Conservation (phyloP, 805 yeast species). For the Cyberlindnera meyerae region DNA sequence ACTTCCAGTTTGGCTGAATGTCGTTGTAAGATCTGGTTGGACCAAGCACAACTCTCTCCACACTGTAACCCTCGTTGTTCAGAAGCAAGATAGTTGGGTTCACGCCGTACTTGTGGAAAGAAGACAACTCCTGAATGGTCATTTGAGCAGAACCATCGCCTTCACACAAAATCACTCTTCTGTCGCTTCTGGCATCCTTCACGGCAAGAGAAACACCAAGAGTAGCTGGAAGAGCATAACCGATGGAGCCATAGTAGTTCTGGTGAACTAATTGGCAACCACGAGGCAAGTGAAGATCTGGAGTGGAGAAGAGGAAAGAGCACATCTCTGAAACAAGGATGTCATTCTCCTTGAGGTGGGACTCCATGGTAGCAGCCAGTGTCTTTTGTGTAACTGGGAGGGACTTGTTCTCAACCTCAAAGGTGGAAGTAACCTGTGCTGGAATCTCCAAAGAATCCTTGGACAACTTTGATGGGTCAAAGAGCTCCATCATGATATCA, state of each 20-base stretch:
- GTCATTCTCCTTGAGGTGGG: conserved; percentile 52
- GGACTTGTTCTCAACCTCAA: too few relatives aligned
- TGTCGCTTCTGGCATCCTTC: conserved; percentile 32
- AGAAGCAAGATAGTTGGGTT: conserved; percentile 55
- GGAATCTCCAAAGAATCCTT: too few relatives aligned
- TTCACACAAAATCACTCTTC: conserved; percentile 51
- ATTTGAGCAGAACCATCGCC: conserved; percentile 70
- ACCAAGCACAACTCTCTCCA: conserved; percentile 59
- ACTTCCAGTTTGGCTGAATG: conserved; percentile 55
- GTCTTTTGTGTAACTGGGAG: conserved; percentile 21
- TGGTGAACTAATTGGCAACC: conserved; percentile 51
- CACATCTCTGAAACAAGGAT: conserved; percentile 60
- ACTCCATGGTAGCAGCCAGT: conserved; percentile 47
- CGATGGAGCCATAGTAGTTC: conserved; percentile 63
- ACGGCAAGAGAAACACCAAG: conserved; percentile 59
- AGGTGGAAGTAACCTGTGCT: too few relatives aligned
- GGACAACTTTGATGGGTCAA: conserved; percentile 8
- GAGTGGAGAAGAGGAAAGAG: conserved; percentile 58
- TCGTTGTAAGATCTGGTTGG: conserved; percentile 52
- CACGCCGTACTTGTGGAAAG: conserved; percentile 49
- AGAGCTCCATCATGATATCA: conserved; percentile 9
- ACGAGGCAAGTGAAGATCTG: conserved; percentile 51
- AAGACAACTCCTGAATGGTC: conserved; percentile 60
- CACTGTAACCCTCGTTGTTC: conserved; percentile 64
- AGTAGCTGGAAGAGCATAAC: conserved; percentile 60